These are phyloP conservation scores for Tetrahymena malaccensis DNA, from an alignment of 73 alveolate species.

Conservation along the genomic window DNA sequence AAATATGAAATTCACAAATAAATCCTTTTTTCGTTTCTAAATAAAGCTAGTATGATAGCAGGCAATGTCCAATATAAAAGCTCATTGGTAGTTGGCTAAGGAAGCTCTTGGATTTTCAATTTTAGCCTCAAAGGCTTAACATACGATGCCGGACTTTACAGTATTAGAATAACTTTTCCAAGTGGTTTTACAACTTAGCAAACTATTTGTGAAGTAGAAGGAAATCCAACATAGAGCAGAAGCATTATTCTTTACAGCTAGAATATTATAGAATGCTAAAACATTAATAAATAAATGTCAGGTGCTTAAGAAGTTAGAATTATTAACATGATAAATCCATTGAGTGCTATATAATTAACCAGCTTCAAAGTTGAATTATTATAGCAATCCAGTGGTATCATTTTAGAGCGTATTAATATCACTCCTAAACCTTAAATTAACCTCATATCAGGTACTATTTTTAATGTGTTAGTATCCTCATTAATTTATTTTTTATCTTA, in stretches of 20 bases:
- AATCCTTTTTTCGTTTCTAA: background rate
- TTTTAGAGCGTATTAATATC: background rate
- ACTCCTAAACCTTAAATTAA: background rate
- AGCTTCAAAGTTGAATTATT: background rate
- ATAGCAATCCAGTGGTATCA: background rate
- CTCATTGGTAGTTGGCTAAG: background rate
- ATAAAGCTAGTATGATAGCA: background rate
- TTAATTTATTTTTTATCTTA: background rate
- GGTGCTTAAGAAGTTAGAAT: background rate
- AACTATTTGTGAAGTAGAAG: background rate
- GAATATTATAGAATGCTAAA: background rate
- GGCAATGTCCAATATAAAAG: background rate
- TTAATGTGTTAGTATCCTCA: background rate
- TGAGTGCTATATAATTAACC: background rate
- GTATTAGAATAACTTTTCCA: background rate
- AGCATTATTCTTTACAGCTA: background rate
- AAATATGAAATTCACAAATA: too few relatives aligned
- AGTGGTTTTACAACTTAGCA: background rate
- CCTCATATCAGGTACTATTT: background rate
- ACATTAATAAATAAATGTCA: background rate
- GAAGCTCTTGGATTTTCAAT: background rate
- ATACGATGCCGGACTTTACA: background rate
- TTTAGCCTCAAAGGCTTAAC: background rate
- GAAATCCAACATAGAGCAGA: background rate
- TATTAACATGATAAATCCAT: background rate